Evolutionary conservation across 2,329 filamentous ascomycete genomes (phyloP).

Genomic region (Phialophora verrucosa): DNA sequence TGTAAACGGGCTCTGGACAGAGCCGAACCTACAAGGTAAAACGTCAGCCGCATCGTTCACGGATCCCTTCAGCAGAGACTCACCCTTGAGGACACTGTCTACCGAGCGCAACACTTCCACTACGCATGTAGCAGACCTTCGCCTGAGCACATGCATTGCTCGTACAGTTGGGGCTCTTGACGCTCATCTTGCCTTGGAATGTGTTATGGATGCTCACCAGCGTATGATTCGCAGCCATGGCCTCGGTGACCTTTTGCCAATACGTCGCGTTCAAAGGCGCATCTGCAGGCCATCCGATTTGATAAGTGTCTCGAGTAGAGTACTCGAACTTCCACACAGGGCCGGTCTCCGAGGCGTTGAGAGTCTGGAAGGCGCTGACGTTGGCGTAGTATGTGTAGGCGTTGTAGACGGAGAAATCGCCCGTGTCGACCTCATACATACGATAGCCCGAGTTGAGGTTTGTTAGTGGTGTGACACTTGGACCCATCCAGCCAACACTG

Average conservation of each 20-base stretch:
- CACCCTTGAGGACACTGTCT: conserved; percentile 59
- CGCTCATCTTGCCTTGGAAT: conserved; percentile 59
- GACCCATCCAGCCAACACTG: conserved; percentile 59
- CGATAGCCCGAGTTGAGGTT: conserved; percentile 61
- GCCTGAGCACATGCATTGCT: conserved; percentile 58
- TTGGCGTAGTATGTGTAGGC: conserved; percentile 62
- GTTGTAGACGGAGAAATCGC: conserved; percentile 59
- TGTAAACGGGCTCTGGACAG: conserved; percentile 24
- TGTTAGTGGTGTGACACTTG: conserved; percentile 59
- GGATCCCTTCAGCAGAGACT: conserved; percentile 24
- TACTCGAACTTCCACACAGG: conserved; percentile 59
- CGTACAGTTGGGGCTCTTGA: conserved; percentile 59
- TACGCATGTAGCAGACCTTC: conserved; percentile 66
- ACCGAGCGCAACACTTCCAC: conserved; percentile 60
- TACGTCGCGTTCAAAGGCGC: conserved; percentile 65
- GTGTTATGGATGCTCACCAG: conserved; percentile 60
- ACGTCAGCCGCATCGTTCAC: background rate
- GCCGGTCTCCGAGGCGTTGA: conserved; percentile 48
- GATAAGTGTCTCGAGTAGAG: conserved; percentile 58
- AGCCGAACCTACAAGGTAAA: conserved; percentile 15
- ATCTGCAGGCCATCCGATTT: conserved; percentile 52
- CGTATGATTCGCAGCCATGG: conserved; percentile 58
- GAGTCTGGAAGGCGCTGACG: conserved; percentile 51
- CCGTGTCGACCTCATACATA: conserved; percentile 62
- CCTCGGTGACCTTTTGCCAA: conserved; percentile 64